phyloP scores from a whole-genome alignment of 2,329 filamentous ascomycete species.

The Falciphora oryzae region DNA sequence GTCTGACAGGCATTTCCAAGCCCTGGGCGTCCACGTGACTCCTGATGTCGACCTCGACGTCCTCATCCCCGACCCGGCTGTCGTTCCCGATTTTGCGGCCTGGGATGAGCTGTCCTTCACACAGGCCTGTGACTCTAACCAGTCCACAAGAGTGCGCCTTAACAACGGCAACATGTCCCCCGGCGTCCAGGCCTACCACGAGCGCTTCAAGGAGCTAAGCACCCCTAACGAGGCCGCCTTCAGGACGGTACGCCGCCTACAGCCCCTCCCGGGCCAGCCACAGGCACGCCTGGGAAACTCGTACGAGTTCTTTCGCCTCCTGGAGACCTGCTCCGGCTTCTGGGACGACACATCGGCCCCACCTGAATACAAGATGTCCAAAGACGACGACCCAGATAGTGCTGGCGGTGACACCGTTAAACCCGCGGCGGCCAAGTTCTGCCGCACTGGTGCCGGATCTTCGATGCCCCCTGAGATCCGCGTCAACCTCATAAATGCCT shows the following conservation, averaged over 20 bases:
- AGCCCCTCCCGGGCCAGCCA: constrained; percentile 45
- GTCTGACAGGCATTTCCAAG: constrained; percentile 44
- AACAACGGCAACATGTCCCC: constrained; percentile 50
- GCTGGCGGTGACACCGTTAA: constrained; percentile 2
- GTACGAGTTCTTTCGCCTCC: constrained; percentile 60
- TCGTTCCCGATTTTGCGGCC: constrained; percentile 45
- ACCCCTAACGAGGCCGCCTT: constrained; percentile 53
- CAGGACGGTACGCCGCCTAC: constrained; percentile 54
- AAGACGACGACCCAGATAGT: constrained; percentile 28
- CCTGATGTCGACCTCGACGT: constrained; percentile 41
- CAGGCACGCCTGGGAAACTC: constrained; percentile 54
- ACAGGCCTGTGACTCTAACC: constrained; percentile 42
- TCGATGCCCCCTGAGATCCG: constrained; percentile 54
- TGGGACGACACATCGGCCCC: constrained; percentile 54
- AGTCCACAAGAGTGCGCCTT: constrained; percentile 41
- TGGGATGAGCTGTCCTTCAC: constrained; percentile 47
- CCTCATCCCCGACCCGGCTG: constrained; percentile 48
- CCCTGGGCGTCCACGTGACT: constrained; percentile 51
- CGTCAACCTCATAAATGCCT: constrained; percentile 50
- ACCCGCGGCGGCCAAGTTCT: constrained; percentile 20
- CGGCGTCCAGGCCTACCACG: constrained; percentile 51
- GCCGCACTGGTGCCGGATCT: constrained; percentile 44
- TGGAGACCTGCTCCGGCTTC: constrained; percentile 52
- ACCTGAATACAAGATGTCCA: constrained; percentile 24
- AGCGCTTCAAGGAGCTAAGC: constrained; percentile 52